Percentiles rank a stretch among this genome's conserved stretches.
These are phyloP conservation scores for Gnaphalium uliginosum DNA, from an alignment of 129 eudicot species.

Conservation along the genomic window DNA sequence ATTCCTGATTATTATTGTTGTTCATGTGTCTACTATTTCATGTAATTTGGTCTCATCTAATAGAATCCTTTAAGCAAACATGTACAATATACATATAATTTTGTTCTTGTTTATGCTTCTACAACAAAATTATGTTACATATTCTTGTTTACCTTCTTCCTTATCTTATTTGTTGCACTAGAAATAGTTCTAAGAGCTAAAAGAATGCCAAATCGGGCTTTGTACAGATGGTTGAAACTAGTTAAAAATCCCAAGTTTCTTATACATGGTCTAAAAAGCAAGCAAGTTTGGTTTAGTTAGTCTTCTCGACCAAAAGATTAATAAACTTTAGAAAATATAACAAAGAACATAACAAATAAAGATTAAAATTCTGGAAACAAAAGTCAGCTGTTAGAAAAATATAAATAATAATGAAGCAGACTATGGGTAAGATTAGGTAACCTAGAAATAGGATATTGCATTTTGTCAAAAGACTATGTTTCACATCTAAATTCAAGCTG, in stretches of 20 bases:
- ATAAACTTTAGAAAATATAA: not conserved
- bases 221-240: not conserved
- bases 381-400: not conserved
- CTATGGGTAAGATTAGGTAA: not conserved
- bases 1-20: not conserved
- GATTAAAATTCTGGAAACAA: not conserved
- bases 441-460: not conserved
- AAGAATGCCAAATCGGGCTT: not conserved
- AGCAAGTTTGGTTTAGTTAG: not conserved
- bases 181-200: not conserved
- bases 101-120: slow-evolving; percentile 1
- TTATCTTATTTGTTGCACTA: not conserved
- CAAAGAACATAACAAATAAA: not conserved
- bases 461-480: slow-evolving; percentile 4
- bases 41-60: not conserved
- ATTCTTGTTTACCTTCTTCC: not conserved
- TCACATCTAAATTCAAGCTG: not conserved
- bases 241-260: not conserved
- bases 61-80: not conserved
- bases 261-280: not conserved
- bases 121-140: not conserved
- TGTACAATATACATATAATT: not conserved
- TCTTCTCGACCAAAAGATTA: not conserved
- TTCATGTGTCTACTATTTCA: not conserved
- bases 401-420: not conserved